A percentile compares a stretch with the other conserved stretches of the same genome.
Evolutionary conservation across 2,329 filamentous ascomycete species (phyloP).

Genomic region (Alternaria consortialis): DNA sequence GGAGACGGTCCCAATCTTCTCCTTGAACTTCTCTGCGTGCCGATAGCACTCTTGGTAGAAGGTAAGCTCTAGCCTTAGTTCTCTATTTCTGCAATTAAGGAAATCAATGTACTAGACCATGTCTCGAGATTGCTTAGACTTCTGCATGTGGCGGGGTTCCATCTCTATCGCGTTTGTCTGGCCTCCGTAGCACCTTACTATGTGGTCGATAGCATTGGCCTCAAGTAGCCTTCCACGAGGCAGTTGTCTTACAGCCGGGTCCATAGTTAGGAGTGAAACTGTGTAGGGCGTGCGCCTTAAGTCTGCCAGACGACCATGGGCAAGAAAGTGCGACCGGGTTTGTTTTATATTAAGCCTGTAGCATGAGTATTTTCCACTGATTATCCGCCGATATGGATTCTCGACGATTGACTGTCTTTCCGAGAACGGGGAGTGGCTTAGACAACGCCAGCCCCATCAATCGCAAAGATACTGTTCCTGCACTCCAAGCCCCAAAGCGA

Average conservation of each 20-base stretch:
- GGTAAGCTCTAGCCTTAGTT: conserved; percentile 22
- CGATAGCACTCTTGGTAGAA: conserved; percentile 23
- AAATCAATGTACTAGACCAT: conserved; percentile 15
- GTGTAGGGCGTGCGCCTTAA: not conserved
- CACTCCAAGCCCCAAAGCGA: too few species aligned
- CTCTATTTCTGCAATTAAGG: conserved; percentile 16
- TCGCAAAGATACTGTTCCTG: too few species aligned
- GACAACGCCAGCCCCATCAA: too few species aligned
- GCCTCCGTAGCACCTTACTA: conserved; percentile 21
- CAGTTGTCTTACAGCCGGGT: not conserved
- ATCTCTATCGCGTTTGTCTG: conserved; percentile 21
- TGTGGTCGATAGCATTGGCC: conserved; percentile 22
- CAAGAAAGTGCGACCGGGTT: conserved; percentile 5
- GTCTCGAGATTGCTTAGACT: conserved; percentile 19
- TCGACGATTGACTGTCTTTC: conserved; percentile 20
- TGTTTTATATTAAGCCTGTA: conserved; percentile 5
- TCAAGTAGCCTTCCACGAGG: conserved; percentile 10
- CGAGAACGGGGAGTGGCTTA: conserved; percentile 2
- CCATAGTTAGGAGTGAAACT: not conserved
- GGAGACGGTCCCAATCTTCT: conserved; percentile 12
- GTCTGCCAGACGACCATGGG: not conserved
- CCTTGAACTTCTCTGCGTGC: conserved; percentile 17
- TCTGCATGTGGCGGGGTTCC: conserved; percentile 17
- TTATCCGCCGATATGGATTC: conserved; percentile 10
- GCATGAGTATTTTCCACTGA: not conserved